Evolutionary conservation across 176 grass and related monocot genomes (phyloP), one percentile per base, ranked within the genome.

Genomic region (Oryza punctata): DNA sequence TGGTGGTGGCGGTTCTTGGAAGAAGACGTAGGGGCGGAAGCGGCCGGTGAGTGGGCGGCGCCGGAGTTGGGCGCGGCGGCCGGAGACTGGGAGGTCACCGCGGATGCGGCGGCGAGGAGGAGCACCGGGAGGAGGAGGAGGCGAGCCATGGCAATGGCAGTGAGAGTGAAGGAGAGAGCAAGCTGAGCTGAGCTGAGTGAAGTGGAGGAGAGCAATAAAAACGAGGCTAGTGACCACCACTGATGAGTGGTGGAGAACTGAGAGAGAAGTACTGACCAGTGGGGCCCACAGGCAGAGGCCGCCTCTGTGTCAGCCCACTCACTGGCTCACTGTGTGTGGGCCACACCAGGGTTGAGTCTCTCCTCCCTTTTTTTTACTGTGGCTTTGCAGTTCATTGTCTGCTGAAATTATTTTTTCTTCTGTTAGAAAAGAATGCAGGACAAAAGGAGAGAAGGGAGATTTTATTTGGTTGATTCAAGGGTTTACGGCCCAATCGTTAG

Each of bases 61-160:
- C 57, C 7, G n/a, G 83, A 52, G 5, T 24, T 21, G 8, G 88
- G 79, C 16, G 84, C 79, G n/a, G 69, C 68, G 7, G 88, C 88
- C 13, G 88, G 88, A 0, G 84, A 79, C 63, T 90, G 84, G 5
- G 88, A 78, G 3, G 30, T 61, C 46, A 63, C 68, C 2, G 79
- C 10, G 16, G 67, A 14, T 45, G 70, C 77, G 64, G 78, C 74
- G 84, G 27, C 8, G 82, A 49, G 46, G 13, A 49, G 46, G 46
- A 49, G 46, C 46, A 11, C 46, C 13, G 46, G 46, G 14, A 16
- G 46, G 35, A 16, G 46, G 35, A 37, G 35, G 13, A 16, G 46
- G 46, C 37, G 60, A 73, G 84, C 78, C 84, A 86, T 86, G 76
- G 77, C 35, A 12, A 49, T 49, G 46, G 46, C 46, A 1, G 10